phyloP scores from a whole-genome alignment of 2,329 filamentous ascomycete genomes.

The Penicillium sp. region DNA sequence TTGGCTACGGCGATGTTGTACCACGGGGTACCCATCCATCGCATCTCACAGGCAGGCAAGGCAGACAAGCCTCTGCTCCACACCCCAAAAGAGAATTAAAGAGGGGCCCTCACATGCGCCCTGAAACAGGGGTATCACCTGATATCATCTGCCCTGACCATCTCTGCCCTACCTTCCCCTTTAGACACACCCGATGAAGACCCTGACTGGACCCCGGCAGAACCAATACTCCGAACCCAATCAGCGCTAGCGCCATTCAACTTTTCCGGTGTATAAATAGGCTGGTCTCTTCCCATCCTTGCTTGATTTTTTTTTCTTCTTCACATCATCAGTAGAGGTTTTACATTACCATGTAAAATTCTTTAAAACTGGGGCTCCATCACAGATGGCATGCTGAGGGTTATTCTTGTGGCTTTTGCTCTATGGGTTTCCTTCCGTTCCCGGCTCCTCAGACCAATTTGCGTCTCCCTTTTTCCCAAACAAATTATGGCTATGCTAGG shows the following conservation, averaged over 20 bases:
- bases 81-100: too few species aligned
- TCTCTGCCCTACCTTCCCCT: constrained; percentile 3
- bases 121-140: constrained; percentile 11
- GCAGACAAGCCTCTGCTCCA: too few species aligned
- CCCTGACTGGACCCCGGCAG: background rate
- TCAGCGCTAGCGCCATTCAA: constrained; percentile 27
- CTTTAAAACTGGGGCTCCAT: constrained; percentile 50
- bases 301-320: constrained; percentile 42
- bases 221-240: constrained; percentile 19
- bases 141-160: constrained; percentile 4
- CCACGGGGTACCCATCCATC: background rate
- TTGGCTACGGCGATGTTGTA: background rate
- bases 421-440: constrained; percentile 56
- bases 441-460: constrained; percentile 50
- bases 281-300: constrained; percentile 12
- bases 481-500: constrained; percentile 50
- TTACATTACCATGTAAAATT: constrained; percentile 55
- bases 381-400: constrained; percentile 54
- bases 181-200: background rate
- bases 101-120: constrained; percentile 9
- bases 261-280: constrained; percentile 35
- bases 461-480: constrained; percentile 52
- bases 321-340: constrained; percentile 56
- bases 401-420: constrained; percentile 49
- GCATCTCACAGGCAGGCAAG: background rate